Base-by-base conservation (phyloP, 768 basidiomycete species). In the Boletus vinaceobasis region DNA sequence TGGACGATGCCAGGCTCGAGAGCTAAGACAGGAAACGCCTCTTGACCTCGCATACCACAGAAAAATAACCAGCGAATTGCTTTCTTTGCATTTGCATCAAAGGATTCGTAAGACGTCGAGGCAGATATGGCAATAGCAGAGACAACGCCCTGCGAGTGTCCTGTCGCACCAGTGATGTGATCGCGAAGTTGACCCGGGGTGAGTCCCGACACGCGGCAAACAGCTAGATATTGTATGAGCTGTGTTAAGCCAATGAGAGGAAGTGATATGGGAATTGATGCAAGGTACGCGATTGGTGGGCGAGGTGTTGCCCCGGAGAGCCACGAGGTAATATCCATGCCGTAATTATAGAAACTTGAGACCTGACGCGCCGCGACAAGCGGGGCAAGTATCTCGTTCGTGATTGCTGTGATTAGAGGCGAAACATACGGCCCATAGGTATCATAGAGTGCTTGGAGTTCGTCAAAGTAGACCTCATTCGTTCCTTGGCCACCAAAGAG, bases 381-480 rank as follows among this genome's bases (percentile, higher is more conserved):
- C 26, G 92, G 87, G 40, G 78, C 61, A 64, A 98, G 86, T 63
- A 91, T 76, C 44, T 86, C 77, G 17, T 75, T 65, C 45, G 88
- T 84, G 61, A 92, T 73, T 37, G 77, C 76, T 29, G 76, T 65
- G 58, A 97, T 72, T 77, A 93, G 86, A 17, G 86, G 71, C 15
- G 79, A 75, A 59, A 98, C 85, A 67, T 93, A 96, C 11, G 94
- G 88, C 59, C 78, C 83, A 79, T 99, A 98, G 57, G 84, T 89
- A 73, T 97, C 88, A 73, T 90, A 94, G 48, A 98, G 85, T 47
- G 79, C 75, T 75, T 96, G 90, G 19, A 99, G 81, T 71, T 98
- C 97, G 70, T 96, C 91, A 70, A 98, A 93, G 76, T 98, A 99
- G 56, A 96, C 90, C 68, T 98, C 97, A 73, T 98, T 98, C 55